Evolutionary conservation across 352 stramenopile genomes (phyloP).

Genomic region (Phytophthora crassamura): DNA sequence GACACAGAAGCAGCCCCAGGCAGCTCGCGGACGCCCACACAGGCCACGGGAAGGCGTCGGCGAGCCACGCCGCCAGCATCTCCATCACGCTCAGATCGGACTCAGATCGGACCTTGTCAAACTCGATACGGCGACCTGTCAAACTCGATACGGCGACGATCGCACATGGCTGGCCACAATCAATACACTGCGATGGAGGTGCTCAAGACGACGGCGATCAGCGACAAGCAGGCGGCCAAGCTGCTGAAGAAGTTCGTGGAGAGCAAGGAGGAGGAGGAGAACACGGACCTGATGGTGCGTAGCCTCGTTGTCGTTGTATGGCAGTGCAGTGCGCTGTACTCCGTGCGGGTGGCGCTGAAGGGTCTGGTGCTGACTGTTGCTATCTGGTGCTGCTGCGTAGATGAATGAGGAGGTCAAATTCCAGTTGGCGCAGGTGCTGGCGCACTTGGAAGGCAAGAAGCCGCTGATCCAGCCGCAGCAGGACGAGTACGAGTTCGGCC

Average conservation of each 20-base stretch:
- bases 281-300: constrained; percentile 74
- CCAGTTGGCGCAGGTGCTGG: constrained; percentile 79
- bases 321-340: neutral
- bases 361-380: neutral
- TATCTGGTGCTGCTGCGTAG: constrained; percentile 31
- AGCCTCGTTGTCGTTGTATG: neutral
- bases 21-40: constrained; percentile 60
- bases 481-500: constrained; percentile 29
- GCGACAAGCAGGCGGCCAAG: constrained; percentile 69
- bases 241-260: constrained; percentile 83
- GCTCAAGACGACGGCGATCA: constrained; percentile 65
- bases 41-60: constrained; percentile 54
- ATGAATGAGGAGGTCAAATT: constrained; percentile 82
- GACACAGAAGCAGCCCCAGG: constrained; percentile 32
- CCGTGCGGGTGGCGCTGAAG: neutral
- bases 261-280: constrained; percentile 67
- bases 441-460: constrained; percentile 65
- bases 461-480: constrained; percentile 39
- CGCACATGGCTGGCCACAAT: constrained; percentile 22
- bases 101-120: neutral
- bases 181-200: constrained; percentile 62
- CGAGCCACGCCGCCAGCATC: constrained; percentile 7
- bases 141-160: neutral
- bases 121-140: no score
- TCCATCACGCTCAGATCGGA: neutral